phyloP scores from a whole-genome alignment of 2,329 filamentous ascomycete genomes.

The Sarocladiaceae sp. region DNA sequence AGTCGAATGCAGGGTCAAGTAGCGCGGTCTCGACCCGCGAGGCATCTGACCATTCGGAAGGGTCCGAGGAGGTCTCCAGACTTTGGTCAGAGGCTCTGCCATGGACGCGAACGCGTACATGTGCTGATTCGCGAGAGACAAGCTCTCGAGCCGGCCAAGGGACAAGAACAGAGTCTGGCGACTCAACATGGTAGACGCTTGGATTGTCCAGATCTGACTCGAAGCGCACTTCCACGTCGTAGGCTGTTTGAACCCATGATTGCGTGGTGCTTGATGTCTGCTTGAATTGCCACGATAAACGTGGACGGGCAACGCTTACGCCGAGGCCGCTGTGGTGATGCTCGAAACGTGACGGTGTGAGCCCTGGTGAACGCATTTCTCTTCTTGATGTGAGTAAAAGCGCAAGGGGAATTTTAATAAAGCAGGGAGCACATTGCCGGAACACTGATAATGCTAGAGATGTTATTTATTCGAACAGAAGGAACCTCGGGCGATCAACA shows the following conservation, averaged over 20 bases:
- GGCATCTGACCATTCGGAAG: conserved; percentile 23
- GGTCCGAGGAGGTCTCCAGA: conserved; percentile 1
- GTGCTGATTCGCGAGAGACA: conserved; percentile 24
- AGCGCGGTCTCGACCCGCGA: conserved; percentile 31
- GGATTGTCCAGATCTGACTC: neutral
- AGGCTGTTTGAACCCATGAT: conserved; percentile 37
- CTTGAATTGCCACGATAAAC: neutral
- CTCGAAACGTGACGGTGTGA: too few relatives aligned
- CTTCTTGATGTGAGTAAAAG: too few relatives aligned
- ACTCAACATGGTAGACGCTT: conserved; percentile 23
- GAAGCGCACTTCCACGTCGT: conserved; percentile 37
- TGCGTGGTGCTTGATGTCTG: neutral
- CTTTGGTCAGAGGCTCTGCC: conserved; percentile 6
- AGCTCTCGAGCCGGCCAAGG: conserved; percentile 38
- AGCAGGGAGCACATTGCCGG: too few relatives aligned
- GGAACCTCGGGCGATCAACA: too few relatives aligned
- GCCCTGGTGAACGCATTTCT: too few relatives aligned
- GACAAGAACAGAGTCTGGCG: conserved; percentile 34
- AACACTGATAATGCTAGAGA: too few relatives aligned
- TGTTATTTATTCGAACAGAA: too few relatives aligned
- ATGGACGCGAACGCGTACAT: conserved; percentile 29
- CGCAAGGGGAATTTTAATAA: too few relatives aligned
- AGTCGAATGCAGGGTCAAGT: conserved; percentile 22
- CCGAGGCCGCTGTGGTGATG: neutral
- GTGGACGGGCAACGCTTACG: neutral